A percentile compares a stretch with the other conserved stretches of the same genome.
phyloP scores from a whole-genome alignment of 2,329 filamentous ascomycete species.

The Ceratocystis lukuohia region DNA sequence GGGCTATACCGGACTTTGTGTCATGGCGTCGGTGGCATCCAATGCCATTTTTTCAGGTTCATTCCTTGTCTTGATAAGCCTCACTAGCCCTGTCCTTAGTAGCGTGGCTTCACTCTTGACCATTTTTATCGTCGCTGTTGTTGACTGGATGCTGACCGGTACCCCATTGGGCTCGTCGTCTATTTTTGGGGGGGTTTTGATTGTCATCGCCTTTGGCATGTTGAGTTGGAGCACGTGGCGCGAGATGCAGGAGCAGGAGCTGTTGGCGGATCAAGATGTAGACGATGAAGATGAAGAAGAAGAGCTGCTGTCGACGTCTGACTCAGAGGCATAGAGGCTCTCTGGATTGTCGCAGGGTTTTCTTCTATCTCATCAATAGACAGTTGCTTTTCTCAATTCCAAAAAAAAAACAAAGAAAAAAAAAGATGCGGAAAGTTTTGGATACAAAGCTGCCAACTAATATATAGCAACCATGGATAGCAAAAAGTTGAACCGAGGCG shows the following conservation, averaged over 20 bases:
- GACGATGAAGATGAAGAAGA: conserved; percentile 27
- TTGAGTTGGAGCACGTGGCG: conserved; percentile 83
- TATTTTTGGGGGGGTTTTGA: conserved; percentile 69
- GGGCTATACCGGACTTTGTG: conserved; percentile 64
- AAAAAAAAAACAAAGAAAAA: not conserved
- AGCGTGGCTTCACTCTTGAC: conserved; percentile 88
- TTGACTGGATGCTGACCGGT: conserved; percentile 77
- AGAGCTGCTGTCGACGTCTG: conserved; percentile 13
- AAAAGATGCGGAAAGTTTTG: not conserved
- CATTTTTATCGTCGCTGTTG: conserved; percentile 89
- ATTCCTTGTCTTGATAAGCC: conserved; percentile 81
- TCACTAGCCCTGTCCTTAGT: conserved; percentile 84
- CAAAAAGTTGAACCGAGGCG: conserved; percentile 17
- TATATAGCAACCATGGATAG: not conserved
- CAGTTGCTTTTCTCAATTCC: not conserved
- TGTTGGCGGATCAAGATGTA: conserved; percentile 41
- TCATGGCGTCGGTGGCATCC: conserved; percentile 65
- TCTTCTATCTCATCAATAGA: not conserved
- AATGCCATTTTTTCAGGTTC: conserved; percentile 89
- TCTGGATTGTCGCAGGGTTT: not conserved
- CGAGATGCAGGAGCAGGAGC: conserved; percentile 78
- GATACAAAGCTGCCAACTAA: not conserved
- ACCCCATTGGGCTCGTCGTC: conserved; percentile 61
- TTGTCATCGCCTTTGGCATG: conserved; percentile 76
- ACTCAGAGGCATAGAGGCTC: conserved; percentile 11